A percentile compares a stretch with the other conserved stretches of the same genome.
Conservation (phyloP, 1,284 basidiomycete genomes). For the Paramarasmius palmivorus region DNA sequence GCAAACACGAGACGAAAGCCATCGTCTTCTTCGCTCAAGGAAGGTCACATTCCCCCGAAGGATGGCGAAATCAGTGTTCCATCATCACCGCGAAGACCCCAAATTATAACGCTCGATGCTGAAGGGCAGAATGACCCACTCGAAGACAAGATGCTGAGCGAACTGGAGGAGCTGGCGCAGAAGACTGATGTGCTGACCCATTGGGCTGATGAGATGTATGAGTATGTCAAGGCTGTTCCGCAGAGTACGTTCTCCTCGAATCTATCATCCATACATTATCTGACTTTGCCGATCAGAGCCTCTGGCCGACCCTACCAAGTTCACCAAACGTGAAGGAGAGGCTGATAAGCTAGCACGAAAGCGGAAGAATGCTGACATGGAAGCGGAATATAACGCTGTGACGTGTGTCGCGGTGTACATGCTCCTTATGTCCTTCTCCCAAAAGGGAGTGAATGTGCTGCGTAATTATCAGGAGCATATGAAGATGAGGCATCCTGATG, state of each 20-base stretch:
- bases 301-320: slow-evolving; percentile 71
- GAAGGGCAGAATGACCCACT: slow-evolving; percentile 63
- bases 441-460: slow-evolving; percentile 84
- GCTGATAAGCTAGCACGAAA: slow-evolving; percentile 63
- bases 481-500: slow-evolving; percentile 76
- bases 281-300: slow-evolving; percentile 50
- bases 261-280: slow-evolving; percentile 10
- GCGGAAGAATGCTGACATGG: slow-evolving; percentile 68
- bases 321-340: slow-evolving; percentile 70
- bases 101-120: slow-evolving; percentile 46
- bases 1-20: slow-evolving; percentile 18
- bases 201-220: slow-evolving; percentile 93
- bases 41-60: not conserved
- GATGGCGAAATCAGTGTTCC: slow-evolving; percentile 26
- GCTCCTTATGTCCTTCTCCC: slow-evolving; percentile 89
- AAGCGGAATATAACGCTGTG: slow-evolving; percentile 80
- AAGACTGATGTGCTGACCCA: slow-evolving; percentile 93
- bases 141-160: slow-evolving; percentile 77
- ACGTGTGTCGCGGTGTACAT: slow-evolving; percentile 90
- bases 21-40: slow-evolving; percentile 12
- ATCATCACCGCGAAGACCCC: slow-evolving; percentile 53
- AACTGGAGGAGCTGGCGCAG: slow-evolving; percentile 88
- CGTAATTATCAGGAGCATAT: slow-evolving; percentile 72
- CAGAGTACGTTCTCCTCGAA: slow-evolving; percentile 51
- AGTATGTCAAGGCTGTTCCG: slow-evolving; percentile 75